Evolutionary conservation across 2,329 filamentous ascomycete genomes (phyloP).

Genomic region (Fusarium austroafricanum): DNA sequence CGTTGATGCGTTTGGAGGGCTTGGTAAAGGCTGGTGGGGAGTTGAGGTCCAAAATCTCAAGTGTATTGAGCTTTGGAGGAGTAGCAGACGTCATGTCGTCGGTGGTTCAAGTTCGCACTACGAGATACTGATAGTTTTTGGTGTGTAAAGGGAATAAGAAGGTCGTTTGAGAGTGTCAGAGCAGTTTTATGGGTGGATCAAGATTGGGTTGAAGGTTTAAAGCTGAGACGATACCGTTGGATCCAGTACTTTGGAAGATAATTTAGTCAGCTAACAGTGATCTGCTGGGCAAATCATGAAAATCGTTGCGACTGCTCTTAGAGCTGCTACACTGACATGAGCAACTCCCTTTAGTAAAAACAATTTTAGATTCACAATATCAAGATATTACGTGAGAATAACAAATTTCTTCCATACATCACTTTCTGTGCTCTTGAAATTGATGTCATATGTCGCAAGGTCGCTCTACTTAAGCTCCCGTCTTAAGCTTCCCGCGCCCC

Average conservation of each 20-base stretch:
- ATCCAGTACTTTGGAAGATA: not conserved
- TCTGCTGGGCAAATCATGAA: not conserved
- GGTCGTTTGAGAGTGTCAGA: not conserved
- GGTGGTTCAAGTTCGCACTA: not conserved
- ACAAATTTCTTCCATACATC: not conserved
- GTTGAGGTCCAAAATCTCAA: constrained; percentile 62
- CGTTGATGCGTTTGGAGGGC: constrained; percentile 86
- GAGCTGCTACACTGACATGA: not conserved
- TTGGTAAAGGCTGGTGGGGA: constrained; percentile 66
- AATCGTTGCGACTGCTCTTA: not conserved
- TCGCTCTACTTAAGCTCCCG: constrained; percentile 7
- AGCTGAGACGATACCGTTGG: constrained; percentile 2
- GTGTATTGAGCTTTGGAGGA: constrained; percentile 45
- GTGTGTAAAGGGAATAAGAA: not conserved
- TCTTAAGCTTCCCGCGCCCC: constrained; percentile 24
- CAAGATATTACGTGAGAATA: not conserved
- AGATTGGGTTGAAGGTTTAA: constrained; percentile 1
- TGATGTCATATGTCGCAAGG: constrained; percentile 22
- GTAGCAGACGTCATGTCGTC: constrained; percentile 40
- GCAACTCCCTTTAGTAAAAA: too few relatives aligned
- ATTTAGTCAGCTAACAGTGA: constrained; percentile 21
- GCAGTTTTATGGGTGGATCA: not conserved
- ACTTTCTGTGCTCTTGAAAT: not conserved
- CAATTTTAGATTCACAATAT: not conserved
- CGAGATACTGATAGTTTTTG: too few relatives aligned